Evolutionary conservation across 2,329 filamentous ascomycete genomes (phyloP).

Genomic region (Tetracladium maxilliforme): DNA sequence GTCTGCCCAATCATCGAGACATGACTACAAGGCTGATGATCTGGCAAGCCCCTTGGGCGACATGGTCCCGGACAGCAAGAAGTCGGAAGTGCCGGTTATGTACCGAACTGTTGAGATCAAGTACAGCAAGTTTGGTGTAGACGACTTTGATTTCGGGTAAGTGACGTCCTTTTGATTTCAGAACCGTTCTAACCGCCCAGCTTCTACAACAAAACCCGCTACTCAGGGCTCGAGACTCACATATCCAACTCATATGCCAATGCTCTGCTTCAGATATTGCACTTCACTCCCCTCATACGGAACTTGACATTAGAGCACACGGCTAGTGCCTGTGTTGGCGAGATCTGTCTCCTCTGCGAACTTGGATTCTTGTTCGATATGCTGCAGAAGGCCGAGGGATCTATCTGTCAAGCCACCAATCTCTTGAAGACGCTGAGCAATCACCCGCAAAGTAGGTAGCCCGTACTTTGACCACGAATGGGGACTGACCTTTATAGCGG

Average conservation of each 20-base stretch:
- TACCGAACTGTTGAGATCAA: constrained; percentile 96
- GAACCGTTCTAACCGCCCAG: constrained; percentile 24
- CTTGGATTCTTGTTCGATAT: constrained; percentile 94
- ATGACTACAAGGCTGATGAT: constrained; percentile 30
- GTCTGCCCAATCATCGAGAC: constrained; percentile 28
- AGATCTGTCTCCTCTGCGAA: constrained; percentile 82
- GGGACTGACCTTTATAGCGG: constrained; percentile 27
- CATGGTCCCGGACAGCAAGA: constrained; percentile 56
- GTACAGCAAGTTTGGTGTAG: constrained; percentile 97
- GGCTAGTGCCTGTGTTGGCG: constrained; percentile 68
- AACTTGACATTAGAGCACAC: constrained; percentile 84
- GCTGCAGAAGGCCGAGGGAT: constrained; percentile 87
- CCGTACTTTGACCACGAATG: background rate
- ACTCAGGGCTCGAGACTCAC: constrained; percentile 88
- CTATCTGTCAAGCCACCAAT: constrained; percentile 93
- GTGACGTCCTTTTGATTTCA: constrained; percentile 12
- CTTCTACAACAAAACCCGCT: constrained; percentile 87
- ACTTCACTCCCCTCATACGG: constrained; percentile 76
- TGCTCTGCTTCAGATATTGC: constrained; percentile 75
- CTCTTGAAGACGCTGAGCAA: constrained; percentile 79
- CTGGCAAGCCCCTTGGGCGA: constrained; percentile 51
- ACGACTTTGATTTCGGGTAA: constrained; percentile 94
- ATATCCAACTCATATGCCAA: constrained; percentile 97
- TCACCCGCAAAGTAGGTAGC: constrained; percentile 51
- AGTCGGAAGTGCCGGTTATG: constrained; percentile 71